Base-by-base conservation (phyloP, 2,329 filamentous ascomycete genomes). In the Aspergillus spinulosporus region DNA sequence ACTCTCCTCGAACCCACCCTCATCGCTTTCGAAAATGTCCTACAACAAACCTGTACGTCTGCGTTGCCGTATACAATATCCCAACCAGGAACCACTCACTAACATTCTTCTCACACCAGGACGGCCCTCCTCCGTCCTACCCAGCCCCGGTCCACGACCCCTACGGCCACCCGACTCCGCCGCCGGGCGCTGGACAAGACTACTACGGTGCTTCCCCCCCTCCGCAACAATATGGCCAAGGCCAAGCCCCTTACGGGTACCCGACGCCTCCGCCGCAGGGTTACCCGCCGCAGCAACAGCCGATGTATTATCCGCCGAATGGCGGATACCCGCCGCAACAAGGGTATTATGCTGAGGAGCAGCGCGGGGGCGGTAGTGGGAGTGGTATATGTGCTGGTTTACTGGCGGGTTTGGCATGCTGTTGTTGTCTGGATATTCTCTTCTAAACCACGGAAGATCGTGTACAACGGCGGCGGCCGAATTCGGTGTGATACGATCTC, bases 361-460 rank as follows among this genome's bases (percentile, higher is more conserved):
- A 68, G 48, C 66, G 67, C 8, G 61, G 68, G 6, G 64, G 70
- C 39, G 64, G 67, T 4, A 65, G 65, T 4, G 67, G 65, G 9
- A 70, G 72, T 7, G 77, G 78, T 2, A 71, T 78, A 32, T 80
- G 78, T 53, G 77, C 78, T 1, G 78, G 77, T 66, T 68, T 80
- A 12, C 64, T 78, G 62, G 77, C 75, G 46, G 77, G 75, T 14
- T 52, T 79, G 54, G 78, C 78, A 6, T 79, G 77, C 61, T 80
- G 78, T 62, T 80, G 78, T 64, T 80, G 78, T 66, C 71, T 80
- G 68, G 78, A 80, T 68, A 72, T 76, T 50, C 62, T 78, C 51
- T 78, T 77, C 56, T 76, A 72, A 51, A 21, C 21, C 21, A 21
- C 21, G 21, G 21, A 21, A 21, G 21, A 21, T 21, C 21, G 21